Conservation (phyloP, 2,329 filamentous ascomycete genomes). For the Botrytis deweyae region DNA sequence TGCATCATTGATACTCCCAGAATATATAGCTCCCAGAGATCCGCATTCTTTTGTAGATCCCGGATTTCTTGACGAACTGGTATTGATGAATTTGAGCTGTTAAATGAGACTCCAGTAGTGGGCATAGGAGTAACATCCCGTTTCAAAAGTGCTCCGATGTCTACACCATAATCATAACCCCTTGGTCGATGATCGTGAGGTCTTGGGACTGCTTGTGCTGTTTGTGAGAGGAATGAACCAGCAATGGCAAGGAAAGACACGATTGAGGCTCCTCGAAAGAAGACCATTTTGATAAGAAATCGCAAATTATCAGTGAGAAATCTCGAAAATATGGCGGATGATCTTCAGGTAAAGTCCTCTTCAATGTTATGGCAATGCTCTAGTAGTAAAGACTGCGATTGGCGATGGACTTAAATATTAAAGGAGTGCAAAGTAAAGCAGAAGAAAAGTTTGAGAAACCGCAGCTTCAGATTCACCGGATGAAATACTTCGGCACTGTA, state of each 20-base stretch:
- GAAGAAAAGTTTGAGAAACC: not conserved
- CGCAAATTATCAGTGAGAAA: not conserved
- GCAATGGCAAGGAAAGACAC: not conserved
- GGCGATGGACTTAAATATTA: not conserved
- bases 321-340: not conserved
- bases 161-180: slow-evolving; percentile 31
- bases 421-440: not conserved
- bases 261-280: not conserved
- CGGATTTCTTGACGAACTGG: slow-evolving; percentile 34
- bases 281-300: not conserved
- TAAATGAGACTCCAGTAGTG: slow-evolving; percentile 21
- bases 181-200: not conserved
- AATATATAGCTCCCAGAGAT: slow-evolving; percentile 36
- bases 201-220: not conserved
- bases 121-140: slow-evolving; percentile 24
- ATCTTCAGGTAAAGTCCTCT: too few relatives aligned
- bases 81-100: slow-evolving; percentile 27
- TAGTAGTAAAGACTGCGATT: not conserved
- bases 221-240: not conserved
- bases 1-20: slow-evolving; percentile 34
- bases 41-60: slow-evolving; percentile 31
- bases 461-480: not conserved
- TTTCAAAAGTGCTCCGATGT: slow-evolving; percentile 24
- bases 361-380: not conserved
- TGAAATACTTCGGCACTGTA: not conserved